Evolutionary conservation across 129 eudicot genomes (phyloP).

Genomic region (Cynara cardunculus): DNA sequence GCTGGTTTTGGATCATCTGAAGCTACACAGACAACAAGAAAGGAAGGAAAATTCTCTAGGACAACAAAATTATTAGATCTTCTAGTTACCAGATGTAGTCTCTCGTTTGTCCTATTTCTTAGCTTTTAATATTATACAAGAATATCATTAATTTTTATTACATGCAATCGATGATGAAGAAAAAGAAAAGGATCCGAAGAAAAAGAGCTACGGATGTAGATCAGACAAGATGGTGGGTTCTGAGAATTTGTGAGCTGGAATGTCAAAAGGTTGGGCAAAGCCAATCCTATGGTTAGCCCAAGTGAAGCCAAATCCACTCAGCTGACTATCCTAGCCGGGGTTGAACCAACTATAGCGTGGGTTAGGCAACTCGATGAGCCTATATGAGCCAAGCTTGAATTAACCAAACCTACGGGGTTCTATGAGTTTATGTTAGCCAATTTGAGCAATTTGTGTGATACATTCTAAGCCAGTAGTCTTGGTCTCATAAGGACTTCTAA

Average conservation of each 20-base stretch:
- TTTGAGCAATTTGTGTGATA: no score
- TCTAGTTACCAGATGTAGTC: neutral
- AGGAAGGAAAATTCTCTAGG: neutral
- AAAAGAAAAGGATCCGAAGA: neutral
- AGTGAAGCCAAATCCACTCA: neutral
- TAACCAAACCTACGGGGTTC: neutral
- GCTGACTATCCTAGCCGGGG: no score
- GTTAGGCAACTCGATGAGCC: no score
- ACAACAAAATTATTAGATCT: neutral
- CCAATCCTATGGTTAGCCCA: neutral
- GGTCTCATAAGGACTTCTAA: no score
- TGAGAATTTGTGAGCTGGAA: neutral
- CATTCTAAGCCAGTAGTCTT: no score
- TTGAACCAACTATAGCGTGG: no score
- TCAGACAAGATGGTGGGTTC: neutral
- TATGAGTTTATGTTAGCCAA: no score
- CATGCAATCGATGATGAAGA: neutral
- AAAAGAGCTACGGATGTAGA: neutral
- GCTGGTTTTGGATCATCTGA: slow-evolving; percentile 82
- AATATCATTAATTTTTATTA: neutral
- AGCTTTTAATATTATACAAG: neutral
- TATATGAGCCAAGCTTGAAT: neutral
- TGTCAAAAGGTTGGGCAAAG: no score
- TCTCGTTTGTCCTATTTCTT: slow-evolving; percentile 10
- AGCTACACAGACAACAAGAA: neutral